Evolutionary conservation across 2,329 filamentous ascomycete genomes (phyloP), one percentile per base, ranked within the genome.

Genomic region (Penicillium sp.): DNA sequence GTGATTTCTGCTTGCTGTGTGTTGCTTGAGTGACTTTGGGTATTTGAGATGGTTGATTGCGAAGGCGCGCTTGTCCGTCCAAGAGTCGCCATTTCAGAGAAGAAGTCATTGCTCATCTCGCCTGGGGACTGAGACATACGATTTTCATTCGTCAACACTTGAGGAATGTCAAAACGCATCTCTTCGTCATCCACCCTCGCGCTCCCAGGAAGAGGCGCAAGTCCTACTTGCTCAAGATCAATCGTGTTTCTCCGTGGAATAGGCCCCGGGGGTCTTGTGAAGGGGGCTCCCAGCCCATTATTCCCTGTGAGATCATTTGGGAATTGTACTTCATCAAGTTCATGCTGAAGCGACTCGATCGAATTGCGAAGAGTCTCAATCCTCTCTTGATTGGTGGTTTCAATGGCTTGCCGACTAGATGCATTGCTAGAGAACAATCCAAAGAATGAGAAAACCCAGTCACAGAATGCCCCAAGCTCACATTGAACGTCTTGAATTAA

Each of bases 71-170:
- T 63, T 27, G 64, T 59, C 20, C 53, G 58, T 34, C 63, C 59
- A 46, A 65, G 43, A 13, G 65, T 59, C 21, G 59, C 55, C 34
- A 66, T 58, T 33, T 65, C 68, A 29, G 66, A 60, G 20, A 68
- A 64, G 46, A 66, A 67, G 21, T 65, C 66, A 34, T 58, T 66
- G 24, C 63, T 69, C 46, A 74, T 67, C 59, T 72, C 68, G 18
- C 64, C 64, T n/a, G 70, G 72, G 4, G 72, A 75, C 43, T 72
- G 69, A 32, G 70, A 68, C 27, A 73, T 67, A 6, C 65, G 71
- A 47, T 68, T 62, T 27, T 72, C 71, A 44, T 71, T 72, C 46
- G 64, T 66, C 18, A 52, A 57, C 18, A 55, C 53, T 46, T 51
- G 63, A 33, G 51, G 56, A 51, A 49, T 53, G 24, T 44, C 51